Percentiles rank a stretch among this genome's conserved stretches.
Conservation (phyloP, 2,329 filamentous ascomycete species). For the Colletotrichum tofieldiae region DNA sequence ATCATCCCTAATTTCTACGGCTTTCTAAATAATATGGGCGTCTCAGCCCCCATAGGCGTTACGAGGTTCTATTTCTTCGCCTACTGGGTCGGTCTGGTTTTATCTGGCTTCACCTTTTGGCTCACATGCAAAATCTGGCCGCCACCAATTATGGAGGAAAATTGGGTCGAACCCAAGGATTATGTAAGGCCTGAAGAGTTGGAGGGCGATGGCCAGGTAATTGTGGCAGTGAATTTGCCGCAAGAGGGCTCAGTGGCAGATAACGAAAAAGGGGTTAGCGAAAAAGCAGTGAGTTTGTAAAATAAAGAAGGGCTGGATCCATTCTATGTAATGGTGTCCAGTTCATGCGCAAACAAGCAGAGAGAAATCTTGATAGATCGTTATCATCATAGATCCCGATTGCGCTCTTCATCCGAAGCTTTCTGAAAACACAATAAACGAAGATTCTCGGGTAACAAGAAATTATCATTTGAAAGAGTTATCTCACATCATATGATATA, state of each 20-base stretch:
- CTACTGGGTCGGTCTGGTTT: constrained; percentile 67
- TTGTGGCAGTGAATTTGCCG: constrained; percentile 23
- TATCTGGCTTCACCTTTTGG: constrained; percentile 52
- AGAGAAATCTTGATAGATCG: not conserved
- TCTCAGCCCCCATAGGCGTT: constrained; percentile 52
- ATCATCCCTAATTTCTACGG: constrained; percentile 59
- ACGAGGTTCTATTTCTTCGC: constrained; percentile 70
- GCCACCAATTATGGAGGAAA: constrained; percentile 36
- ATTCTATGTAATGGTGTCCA: not conserved
- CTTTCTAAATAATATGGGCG: constrained; percentile 59
- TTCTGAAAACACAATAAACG: not conserved
- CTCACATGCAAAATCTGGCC: constrained; percentile 43
- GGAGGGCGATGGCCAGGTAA: constrained; percentile 16
- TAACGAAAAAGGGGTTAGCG: constrained; percentile 9
- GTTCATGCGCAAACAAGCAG: not conserved
- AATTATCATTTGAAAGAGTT: not conserved
- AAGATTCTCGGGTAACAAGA: no score
- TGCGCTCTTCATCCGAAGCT: no score
- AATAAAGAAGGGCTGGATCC: no score
- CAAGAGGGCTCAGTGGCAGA: not conserved
- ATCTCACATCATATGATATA: no score
- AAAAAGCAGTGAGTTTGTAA: constrained; percentile 20
- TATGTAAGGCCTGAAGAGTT: constrained; percentile 40
- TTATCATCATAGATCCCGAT: no score
- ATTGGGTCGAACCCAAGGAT: constrained; percentile 44